Evolutionary conservation across 768 basidiomycete genomes (phyloP).

Genomic region (Chalciporus piperatus): DNA sequence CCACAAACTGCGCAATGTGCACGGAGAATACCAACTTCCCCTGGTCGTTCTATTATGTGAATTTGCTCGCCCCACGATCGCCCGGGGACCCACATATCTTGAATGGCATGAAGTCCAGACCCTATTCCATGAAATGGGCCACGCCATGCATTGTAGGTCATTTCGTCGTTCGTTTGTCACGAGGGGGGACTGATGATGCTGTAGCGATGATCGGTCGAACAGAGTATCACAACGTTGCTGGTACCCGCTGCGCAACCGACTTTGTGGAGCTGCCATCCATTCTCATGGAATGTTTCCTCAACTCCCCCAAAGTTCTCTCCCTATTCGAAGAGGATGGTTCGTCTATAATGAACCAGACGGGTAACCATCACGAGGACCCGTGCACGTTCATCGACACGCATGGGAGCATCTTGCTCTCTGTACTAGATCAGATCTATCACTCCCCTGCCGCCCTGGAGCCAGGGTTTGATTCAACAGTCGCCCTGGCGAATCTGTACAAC

Average conservation of each 20-base stretch:
- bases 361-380: conserved; percentile 72
- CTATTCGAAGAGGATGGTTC: conserved; percentile 64
- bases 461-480: conserved; percentile 71
- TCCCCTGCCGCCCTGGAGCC: conserved; percentile 54
- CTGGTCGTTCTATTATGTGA: conserved; percentile 90
- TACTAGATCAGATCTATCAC: conserved; percentile 89
- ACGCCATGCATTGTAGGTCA: conserved; percentile 97
- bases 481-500: conserved; percentile 59
- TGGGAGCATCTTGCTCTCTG: conserved; percentile 84
- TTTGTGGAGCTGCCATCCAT: conserved; percentile 98
- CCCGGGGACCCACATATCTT: conserved; percentile 67
- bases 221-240: conserved; percentile 96
- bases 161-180: neutral
- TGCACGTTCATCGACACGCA: conserved; percentile 87
- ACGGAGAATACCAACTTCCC: conserved; percentile 82
- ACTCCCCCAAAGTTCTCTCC: conserved; percentile 76
- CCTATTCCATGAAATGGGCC: conserved; percentile 98
- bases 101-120: conserved; percentile 95
- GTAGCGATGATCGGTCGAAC: conserved; percentile 97
- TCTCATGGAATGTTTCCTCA: conserved; percentile 97
- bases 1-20: conserved; percentile 54
- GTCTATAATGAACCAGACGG: conserved; percentile 43
- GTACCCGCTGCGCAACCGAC: conserved; percentile 96
- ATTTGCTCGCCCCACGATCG: conserved; percentile 61
- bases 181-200: conserved; percentile 3